These are phyloP conservation scores for Silene conica DNA, from an alignment of 148 eudicot genomes.

Conservation along the genomic window DNA sequence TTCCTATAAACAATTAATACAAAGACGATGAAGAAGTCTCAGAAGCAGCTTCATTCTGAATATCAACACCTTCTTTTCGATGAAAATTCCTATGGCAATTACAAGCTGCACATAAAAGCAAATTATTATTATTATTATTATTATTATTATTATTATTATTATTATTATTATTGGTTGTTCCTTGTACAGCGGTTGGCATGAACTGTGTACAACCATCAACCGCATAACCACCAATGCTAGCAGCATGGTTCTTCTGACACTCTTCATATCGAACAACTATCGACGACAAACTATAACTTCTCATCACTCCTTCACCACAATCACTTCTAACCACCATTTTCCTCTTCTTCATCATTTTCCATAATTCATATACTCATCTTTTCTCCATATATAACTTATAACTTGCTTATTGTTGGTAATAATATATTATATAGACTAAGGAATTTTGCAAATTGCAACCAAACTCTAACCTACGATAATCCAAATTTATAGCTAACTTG, in stretches of 20 bases:
- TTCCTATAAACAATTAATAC: too few species aligned
- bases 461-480: too few species aligned
- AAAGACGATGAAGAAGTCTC: constrained; percentile 32
- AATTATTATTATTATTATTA: not conserved
- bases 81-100: constrained; percentile 75
- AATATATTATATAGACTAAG: too few species aligned
- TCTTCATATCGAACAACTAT: constrained; percentile 35
- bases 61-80: constrained; percentile 41
- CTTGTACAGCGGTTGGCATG: constrained; percentile 56
- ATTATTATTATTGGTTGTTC: constrained; percentile 20
- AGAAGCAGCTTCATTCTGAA: constrained; percentile 32
- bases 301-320: not conserved
- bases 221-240: constrained; percentile 63
- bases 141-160: not conserved
- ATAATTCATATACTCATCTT: too few species aligned
- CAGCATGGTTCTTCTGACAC: constrained; percentile 79
- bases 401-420: too few species aligned
- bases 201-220: constrained; percentile 79
- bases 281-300: constrained; percentile 17
- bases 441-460: too few species aligned
- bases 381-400: not conserved
- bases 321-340: constrained; percentile 26
- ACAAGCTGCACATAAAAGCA: constrained; percentile 64
- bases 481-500: too few species aligned
- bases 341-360: constrained; percentile 42